Conservation (phyloP, 805 yeast genomes). For the Wickerhamomyces xylosicus region DNA sequence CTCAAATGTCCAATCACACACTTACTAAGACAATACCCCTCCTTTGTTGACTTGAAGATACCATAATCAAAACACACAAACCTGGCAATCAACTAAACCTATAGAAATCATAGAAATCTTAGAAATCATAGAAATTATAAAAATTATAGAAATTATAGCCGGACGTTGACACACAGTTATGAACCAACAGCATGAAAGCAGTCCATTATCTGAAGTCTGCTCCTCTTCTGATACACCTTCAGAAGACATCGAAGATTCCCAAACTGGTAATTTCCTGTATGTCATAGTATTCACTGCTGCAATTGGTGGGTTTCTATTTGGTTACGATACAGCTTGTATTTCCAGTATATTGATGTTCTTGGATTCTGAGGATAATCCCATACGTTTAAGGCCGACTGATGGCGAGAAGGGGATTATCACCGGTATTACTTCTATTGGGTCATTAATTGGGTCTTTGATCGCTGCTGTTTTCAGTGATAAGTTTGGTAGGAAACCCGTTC, state of each 20-base stretch:
- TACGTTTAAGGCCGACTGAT: slow-evolving; percentile 21
- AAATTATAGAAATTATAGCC: no score
- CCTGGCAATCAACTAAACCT: no score
- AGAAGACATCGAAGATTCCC: slow-evolving; percentile 8
- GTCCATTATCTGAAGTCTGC: no score
- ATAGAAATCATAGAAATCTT: no score
- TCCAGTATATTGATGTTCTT: slow-evolving; percentile 48
- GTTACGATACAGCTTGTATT: slow-evolving; percentile 57
- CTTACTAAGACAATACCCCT: no score
- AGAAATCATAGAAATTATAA: no score
- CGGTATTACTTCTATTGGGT: slow-evolving; percentile 42
- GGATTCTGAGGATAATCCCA: slow-evolving; percentile 20
- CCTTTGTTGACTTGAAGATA: no score
- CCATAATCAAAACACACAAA: no score
- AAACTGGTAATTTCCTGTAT: slow-evolving; percentile 7
- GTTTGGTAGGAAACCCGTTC: slow-evolving; percentile 30
- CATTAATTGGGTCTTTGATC: slow-evolving; percentile 38
- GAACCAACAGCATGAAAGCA: no score
- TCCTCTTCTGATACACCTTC: background rate
- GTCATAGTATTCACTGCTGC: slow-evolving; percentile 28
- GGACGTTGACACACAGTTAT: no score
- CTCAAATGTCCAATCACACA: no score
- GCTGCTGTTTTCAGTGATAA: slow-evolving; percentile 43
- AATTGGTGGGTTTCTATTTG: slow-evolving; percentile 52
- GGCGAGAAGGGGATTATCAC: slow-evolving; percentile 31